Evolutionary conservation across 2,329 filamentous ascomycete genomes (phyloP).

Genomic region (Emergomyces africanus): DNA sequence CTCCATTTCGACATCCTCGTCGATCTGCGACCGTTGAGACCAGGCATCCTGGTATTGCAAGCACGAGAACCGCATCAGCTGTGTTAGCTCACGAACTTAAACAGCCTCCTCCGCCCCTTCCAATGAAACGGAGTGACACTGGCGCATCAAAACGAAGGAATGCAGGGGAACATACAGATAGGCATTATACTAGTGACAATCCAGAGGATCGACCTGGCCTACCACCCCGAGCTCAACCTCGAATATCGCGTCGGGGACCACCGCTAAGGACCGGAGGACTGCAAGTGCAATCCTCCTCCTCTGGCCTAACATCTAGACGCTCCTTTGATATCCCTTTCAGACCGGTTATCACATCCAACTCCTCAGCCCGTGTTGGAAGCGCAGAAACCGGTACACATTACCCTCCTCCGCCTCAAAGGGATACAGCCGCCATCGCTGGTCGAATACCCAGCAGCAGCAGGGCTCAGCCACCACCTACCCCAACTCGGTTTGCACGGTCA

Average conservation of each 20-base stretch:
- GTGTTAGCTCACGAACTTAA: constrained; percentile 14
- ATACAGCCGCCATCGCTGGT: constrained; percentile 11
- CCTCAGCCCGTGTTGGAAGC: neutral
- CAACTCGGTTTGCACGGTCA: constrained; percentile 15
- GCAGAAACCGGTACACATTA: constrained; percentile 14
- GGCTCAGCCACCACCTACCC: constrained; percentile 6
- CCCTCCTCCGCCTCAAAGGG: constrained; percentile 22
- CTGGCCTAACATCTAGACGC: constrained; percentile 1
- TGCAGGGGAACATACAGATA: constrained; percentile 22
- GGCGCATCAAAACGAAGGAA: constrained; percentile 13
- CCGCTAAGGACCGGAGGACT: constrained; percentile 3
- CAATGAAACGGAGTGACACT: constrained; percentile 12
- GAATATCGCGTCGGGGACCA: constrained; percentile 8
- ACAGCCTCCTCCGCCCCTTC: constrained; percentile 13
- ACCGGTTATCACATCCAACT: neutral
- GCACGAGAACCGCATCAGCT: constrained; percentile 21
- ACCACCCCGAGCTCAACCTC: constrained; percentile 26
- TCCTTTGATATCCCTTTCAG: constrained; percentile 9
- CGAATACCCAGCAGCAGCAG: constrained; percentile 6
- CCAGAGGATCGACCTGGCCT: constrained; percentile 38
- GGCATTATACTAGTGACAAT: constrained; percentile 16
- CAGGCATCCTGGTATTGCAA: constrained; percentile 15
- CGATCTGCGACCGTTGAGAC: constrained; percentile 11
- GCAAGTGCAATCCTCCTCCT: neutral
- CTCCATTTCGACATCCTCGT: neutral